Conservation (phyloP, 2,329 filamentous ascomycete genomes). For the Diaporthe sp. region DNA sequence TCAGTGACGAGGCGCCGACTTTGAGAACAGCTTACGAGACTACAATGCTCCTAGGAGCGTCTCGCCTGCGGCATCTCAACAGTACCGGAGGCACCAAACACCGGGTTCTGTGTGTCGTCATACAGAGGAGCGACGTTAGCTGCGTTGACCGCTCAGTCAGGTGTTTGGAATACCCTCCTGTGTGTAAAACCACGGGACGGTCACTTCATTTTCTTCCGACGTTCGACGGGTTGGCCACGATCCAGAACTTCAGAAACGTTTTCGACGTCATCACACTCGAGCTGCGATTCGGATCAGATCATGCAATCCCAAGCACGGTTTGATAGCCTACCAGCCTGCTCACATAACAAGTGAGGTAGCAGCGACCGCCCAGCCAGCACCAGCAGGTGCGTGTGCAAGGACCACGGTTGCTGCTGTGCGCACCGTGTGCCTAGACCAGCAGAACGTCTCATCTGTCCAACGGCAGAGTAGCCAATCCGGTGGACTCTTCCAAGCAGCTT, state of each 20-base stretch:
- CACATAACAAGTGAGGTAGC: constrained; percentile 6
- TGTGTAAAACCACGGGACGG: not conserved
- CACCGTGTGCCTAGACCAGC: constrained; percentile 29
- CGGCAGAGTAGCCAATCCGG: constrained; percentile 26
- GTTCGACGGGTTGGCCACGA: not conserved
- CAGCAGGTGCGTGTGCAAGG: constrained; percentile 13
- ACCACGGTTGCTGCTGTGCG: constrained; percentile 27
- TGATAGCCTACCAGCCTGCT: constrained; percentile 12
- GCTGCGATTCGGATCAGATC: constrained; percentile 29
- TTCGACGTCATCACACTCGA: constrained; percentile 34
- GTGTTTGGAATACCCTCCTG: not conserved
- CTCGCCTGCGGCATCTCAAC: not conserved
- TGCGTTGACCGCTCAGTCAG: not conserved
- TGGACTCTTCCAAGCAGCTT: constrained; percentile 13
- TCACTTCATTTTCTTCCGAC: constrained; percentile 1
- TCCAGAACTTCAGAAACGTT: constrained; percentile 16
- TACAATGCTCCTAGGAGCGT: not conserved
- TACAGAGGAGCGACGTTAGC: constrained; percentile 20
- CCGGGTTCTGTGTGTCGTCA: constrained; percentile 26
- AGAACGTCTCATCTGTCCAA: constrained; percentile 17
- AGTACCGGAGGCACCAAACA: constrained; percentile 6
- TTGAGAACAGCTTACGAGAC: not conserved
- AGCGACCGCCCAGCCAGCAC: constrained; percentile 1
- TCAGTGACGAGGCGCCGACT: not conserved
- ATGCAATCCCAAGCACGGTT: constrained; percentile 14